Conservation (phyloP, 2,329 filamentous ascomycete species). For the Hymenoscyphus occultus region DNA sequence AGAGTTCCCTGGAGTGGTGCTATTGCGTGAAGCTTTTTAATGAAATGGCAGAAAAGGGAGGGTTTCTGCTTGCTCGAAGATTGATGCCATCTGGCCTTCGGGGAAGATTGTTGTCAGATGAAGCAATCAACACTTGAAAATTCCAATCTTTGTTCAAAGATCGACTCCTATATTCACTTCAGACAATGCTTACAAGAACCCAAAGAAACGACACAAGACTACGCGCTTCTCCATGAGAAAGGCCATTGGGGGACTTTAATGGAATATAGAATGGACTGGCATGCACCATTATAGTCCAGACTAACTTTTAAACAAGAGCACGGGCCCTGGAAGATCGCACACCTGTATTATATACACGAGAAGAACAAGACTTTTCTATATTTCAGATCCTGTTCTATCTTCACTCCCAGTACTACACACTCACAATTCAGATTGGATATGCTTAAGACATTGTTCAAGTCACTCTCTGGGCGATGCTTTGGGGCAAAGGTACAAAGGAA, state of each 20-base stretch:
- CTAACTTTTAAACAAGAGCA: neutral
- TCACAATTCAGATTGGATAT: too few relatives aligned
- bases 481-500: neutral
- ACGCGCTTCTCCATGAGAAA: neutral
- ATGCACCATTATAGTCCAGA: neutral
- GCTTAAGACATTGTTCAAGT: too few relatives aligned
- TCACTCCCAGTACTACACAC: too few relatives aligned
- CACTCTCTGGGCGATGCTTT: neutral
- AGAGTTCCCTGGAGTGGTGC: constrained; percentile 15
- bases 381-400: neutral
- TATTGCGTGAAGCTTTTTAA: constrained; percentile 16
- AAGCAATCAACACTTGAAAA: constrained; percentile 10
- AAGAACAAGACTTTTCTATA: neutral
- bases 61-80: constrained; percentile 18
- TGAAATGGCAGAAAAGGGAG: constrained; percentile 20
- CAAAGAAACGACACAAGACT: neutral
- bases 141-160: neutral
- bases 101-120: constrained; percentile 12
- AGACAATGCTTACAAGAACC: neutral
- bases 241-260: neutral
- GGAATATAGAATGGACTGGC: neutral
- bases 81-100: constrained; percentile 15
- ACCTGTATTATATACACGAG: neutral
- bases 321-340: neutral
- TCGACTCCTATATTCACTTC: neutral